A percentile compares a stretch with the other conserved stretches of the same genome.
Conservation (phyloP, 306 rosid genomes). For the Vicia villosa region DNA sequence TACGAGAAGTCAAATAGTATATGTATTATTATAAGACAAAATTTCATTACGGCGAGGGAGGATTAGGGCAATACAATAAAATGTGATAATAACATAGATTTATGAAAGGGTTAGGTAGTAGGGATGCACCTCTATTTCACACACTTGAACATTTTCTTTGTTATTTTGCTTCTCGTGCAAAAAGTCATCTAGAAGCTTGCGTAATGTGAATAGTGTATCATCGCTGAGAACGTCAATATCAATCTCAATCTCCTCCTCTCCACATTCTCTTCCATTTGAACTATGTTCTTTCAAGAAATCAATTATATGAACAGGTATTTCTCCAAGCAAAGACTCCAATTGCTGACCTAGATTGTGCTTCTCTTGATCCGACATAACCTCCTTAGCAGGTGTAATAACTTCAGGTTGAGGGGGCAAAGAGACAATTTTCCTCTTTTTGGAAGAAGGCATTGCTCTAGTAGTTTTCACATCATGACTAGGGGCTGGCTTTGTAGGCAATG, state of each 20-base stretch:
- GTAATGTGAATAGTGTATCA: conserved; percentile 64
- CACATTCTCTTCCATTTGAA: conserved; percentile 68
- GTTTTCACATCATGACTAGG: conserved; percentile 43
- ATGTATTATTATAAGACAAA: background rate
- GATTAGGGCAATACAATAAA: background rate
- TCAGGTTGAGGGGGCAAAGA: conserved; percentile 51
- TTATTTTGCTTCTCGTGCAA: conserved; percentile 56
- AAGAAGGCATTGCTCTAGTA: conserved; percentile 50
- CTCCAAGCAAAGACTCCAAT: conserved; percentile 71
- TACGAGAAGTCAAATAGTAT: conserved; percentile 22
- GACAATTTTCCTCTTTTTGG: conserved; percentile 65
- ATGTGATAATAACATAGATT: conserved; percentile 7
- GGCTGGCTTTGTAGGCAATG: conserved; percentile 44
- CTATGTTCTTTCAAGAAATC: conserved; percentile 74
- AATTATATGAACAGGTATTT: conserved; percentile 66
- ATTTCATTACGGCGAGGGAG: background rate
- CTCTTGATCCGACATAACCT: conserved; percentile 66
- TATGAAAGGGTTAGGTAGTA: conserved; percentile 25
- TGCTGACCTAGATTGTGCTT: conserved; percentile 61
- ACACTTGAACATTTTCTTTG: conserved; percentile 55
- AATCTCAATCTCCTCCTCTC: conserved; percentile 85
- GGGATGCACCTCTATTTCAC: conserved; percentile 73
- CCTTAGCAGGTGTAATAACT: conserved; percentile 55
- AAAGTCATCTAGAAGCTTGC: conserved; percentile 71
- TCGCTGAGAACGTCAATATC: conserved; percentile 76